Conservation (phyloP, 164 flowering plant species). For the Umbellularia californica region DNA sequence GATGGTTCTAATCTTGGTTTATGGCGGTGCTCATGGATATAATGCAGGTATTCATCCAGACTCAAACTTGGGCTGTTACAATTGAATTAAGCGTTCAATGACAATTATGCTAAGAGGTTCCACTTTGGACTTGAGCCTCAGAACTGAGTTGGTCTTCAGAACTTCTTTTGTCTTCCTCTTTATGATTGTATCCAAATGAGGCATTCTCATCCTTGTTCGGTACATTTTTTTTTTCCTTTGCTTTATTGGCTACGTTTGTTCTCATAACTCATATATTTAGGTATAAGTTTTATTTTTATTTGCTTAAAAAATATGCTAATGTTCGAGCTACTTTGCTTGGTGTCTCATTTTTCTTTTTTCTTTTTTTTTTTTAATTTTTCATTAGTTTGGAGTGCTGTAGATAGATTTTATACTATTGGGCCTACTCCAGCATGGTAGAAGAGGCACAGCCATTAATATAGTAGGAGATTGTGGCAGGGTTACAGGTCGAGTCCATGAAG, state of each 20-base stretch:
- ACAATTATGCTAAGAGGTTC: constrained; percentile 58
- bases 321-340: too few species aligned
- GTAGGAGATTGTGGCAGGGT: too few species aligned
- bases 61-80: constrained; percentile 84
- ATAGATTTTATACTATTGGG: too few species aligned
- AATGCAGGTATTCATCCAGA: constrained; percentile 86
- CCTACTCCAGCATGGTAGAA: too few species aligned
- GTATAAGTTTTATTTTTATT: too few species aligned
- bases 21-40: constrained; percentile 88
- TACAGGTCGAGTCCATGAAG: too few species aligned
- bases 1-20: too few species aligned
- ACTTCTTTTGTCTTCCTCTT: not conserved
- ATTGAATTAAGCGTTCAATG: constrained; percentile 89
- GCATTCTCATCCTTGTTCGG: not conserved
- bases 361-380: too few species aligned
- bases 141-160: constrained; percentile 29
- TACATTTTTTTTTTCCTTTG: not conserved
- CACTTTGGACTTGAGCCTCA: constrained; percentile 92
- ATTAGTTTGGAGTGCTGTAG: too few species aligned
- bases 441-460: too few species aligned
- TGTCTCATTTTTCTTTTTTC: too few species aligned
- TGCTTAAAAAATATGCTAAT: too few species aligned
- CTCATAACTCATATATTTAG: not conserved
- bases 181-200: not conserved
- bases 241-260: not conserved